phyloP scores from a whole-genome alignment of 768 basidiomycete genomes.

The Mycena vitilis region DNA sequence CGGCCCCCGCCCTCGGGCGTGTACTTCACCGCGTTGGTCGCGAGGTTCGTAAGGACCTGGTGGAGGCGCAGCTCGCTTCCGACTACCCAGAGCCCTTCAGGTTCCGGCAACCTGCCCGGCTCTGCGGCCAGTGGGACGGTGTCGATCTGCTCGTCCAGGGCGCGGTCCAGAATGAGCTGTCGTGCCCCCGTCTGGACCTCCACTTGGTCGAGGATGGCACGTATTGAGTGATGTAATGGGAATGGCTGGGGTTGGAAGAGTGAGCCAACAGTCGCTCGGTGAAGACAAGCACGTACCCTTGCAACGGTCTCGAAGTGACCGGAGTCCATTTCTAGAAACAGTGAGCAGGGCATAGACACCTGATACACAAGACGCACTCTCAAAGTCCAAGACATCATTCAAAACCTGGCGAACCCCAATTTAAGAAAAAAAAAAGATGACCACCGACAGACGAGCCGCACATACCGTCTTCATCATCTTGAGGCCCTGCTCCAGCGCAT shows the following conservation, averaged over 20 bases:
- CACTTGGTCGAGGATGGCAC: slow-evolving; percentile 41
- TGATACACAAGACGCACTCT: slow-evolving; percentile 29
- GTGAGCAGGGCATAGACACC: not conserved
- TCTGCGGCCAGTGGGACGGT: slow-evolving; percentile 4
- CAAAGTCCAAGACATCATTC: slow-evolving; percentile 53
- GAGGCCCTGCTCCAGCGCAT: slow-evolving; percentile 51
- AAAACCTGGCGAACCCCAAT: slow-evolving; percentile 46
- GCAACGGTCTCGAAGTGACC: slow-evolving; percentile 44
- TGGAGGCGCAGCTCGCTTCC: slow-evolving; percentile 56
- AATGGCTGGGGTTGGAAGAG: slow-evolving; percentile 47
- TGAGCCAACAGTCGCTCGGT: not conserved
- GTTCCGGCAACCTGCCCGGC: slow-evolving; percentile 2
- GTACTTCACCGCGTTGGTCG: slow-evolving; percentile 51
- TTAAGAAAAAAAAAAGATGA: not conserved
- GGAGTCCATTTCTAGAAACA: slow-evolving; percentile 48
- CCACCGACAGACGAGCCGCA: not conserved
- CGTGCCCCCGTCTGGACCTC: slow-evolving; percentile 37
- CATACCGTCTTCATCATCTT: slow-evolving; percentile 48
- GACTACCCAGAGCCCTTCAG: slow-evolving; percentile 45
- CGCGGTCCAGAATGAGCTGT: slow-evolving; percentile 44
- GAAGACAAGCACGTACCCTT: not conserved
- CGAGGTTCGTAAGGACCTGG: slow-evolving; percentile 52
- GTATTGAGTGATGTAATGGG: slow-evolving; percentile 43
- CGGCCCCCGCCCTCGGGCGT: slow-evolving; percentile 41
- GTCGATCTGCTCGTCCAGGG: slow-evolving; percentile 53